A percentile compares a stretch with the other conserved stretches of the same genome.
phyloP scores from a whole-genome alignment of 495 filamentous ascomycete genomes.

The Friedmanniomyces simplex region DNA sequence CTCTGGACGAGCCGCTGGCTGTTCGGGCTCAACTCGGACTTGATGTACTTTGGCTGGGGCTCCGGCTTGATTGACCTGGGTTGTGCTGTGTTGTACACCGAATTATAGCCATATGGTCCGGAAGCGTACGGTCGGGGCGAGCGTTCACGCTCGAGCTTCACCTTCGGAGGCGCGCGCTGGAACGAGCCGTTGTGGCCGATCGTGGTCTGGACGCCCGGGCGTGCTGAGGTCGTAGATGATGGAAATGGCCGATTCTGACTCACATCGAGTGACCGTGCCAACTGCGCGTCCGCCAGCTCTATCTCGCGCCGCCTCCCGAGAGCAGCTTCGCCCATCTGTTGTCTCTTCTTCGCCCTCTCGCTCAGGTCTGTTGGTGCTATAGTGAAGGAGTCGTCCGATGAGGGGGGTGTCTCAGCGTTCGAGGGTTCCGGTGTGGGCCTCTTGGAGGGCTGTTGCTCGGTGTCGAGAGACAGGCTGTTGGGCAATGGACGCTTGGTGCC shows the following conservation, averaged over 20 bases:
- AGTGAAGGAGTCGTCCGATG: slow-evolving; percentile 4
- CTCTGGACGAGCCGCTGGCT: slow-evolving; percentile 7
- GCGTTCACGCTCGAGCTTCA: slow-evolving; percentile 1
- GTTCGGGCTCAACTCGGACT: slow-evolving; percentile 5
- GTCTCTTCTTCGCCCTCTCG: slow-evolving; percentile 1
- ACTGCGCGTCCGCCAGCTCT: slow-evolving; percentile 3
- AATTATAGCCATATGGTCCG: not conserved
- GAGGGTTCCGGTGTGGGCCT: slow-evolving; percentile 16
- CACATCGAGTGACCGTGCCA: slow-evolving; percentile 7
- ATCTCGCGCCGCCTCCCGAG: not conserved
- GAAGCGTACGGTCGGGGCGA: not conserved
- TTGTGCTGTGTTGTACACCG: not conserved
- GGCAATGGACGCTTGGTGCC: slow-evolving; percentile 14
- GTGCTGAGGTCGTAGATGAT: not conserved
- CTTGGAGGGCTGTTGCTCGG: slow-evolving; percentile 9
- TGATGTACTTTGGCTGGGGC: not conserved
- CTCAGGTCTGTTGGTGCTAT: not conserved
- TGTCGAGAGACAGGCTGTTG: not conserved
- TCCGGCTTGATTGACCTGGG: not conserved
- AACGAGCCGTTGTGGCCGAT: slow-evolving; percentile 9
- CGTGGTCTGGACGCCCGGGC: slow-evolving; percentile 15
- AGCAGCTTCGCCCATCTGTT: slow-evolving; percentile 5
- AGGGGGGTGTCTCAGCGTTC: not conserved
- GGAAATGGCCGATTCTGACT: not conserved
- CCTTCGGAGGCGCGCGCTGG: slow-evolving; percentile 9